Evolutionary conservation across 164 flowering plant genomes (phyloP).

Genomic region (Nymphaea thermarum): DNA sequence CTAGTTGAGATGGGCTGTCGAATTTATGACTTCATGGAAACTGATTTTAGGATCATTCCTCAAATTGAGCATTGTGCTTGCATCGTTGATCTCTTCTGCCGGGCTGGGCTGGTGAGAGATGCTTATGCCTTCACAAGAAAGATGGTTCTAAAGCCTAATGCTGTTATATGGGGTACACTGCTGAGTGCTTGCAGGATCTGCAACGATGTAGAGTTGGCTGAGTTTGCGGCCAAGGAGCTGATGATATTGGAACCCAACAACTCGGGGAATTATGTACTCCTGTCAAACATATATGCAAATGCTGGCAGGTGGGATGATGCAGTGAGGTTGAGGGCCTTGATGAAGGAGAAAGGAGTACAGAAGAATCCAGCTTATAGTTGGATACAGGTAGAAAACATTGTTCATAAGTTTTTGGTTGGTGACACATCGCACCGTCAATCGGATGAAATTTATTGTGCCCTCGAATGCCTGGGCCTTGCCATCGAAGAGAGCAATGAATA

Average conservation of each 20-base stretch:
- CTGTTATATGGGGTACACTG: constrained; percentile 38
- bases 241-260: constrained; percentile 34
- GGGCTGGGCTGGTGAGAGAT: constrained; percentile 24
- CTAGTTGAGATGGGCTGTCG: constrained; percentile 26
- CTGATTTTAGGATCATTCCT: constrained; percentile 19
- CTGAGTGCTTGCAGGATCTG: constrained; percentile 32
- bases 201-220: constrained; percentile 28
- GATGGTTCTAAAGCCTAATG: constrained; percentile 36
- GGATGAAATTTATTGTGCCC: constrained; percentile 16
- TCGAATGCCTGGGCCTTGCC: constrained; percentile 25
- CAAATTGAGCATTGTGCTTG: constrained; percentile 37
- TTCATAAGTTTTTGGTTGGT: constrained; percentile 30
- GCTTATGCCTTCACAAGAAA: constrained; percentile 26
- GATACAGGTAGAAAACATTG: constrained; percentile 27
- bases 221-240: constrained; percentile 19
- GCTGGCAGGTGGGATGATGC: constrained; percentile 40
- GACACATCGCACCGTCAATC: constrained; percentile 28
- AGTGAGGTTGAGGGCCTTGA: constrained; percentile 16
- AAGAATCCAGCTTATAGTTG: constrained; percentile 41
- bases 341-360: constrained; percentile 26
- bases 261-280: constrained; percentile 37
- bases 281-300: constrained; percentile 28
- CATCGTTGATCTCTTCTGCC: constrained; percentile 37
- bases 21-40: constrained; percentile 24
- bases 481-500: constrained; percentile 3